Evolutionary conservation across 306 rosid genomes (phyloP), one percentile per base, ranked within the genome.

Genomic region (Mimosa bimucronata): DNA sequence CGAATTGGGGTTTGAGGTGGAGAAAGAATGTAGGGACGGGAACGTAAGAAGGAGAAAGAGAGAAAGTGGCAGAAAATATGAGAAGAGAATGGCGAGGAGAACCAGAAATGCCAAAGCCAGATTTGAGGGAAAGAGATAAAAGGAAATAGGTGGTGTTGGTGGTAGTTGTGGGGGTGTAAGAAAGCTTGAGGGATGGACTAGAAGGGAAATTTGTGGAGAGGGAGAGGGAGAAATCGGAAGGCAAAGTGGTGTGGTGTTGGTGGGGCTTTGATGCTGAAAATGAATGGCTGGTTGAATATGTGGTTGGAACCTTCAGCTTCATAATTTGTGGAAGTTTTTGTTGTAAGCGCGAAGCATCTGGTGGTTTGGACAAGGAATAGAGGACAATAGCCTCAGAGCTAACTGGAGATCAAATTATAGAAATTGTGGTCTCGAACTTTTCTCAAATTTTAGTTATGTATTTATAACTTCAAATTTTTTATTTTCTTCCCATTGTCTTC

Each of bases 51-150:
- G 83, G 88, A 74, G 92, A 85, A 2, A 87, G 80, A 1, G 94
- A 81, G 83, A 95, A 86, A 29, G 68, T 84, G 9, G 91, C 90
- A 2, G 90, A 92, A 81, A 95, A 95, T 57, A 90, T 66, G 30
- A 95, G 94, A 82, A 97, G 97, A 42, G 98, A 95, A 82, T 75
- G 48, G 18, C 66, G 60, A 0, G 98, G 92, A 23, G 95, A 91
- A 79, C 98, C 98, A 55, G 87, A 86, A 9, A 87, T 48, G 61
- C 97, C 97, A 9, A 94, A 83, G 53, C 98, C 98, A 26, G 97
- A 94, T 83, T 91, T 94, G 21, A 94, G 90, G 67, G 94, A 88
- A 57, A 94, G 84, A 72, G 97, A 90, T 74, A 91, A 13, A 29
- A 81, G 40, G 10, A 89, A 23, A 6, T 83, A 9, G 0, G 74